These are phyloP conservation scores for Suillus variegatus DNA, from an alignment of 768 basidiomycete genomes.

Conservation along the genomic window DNA sequence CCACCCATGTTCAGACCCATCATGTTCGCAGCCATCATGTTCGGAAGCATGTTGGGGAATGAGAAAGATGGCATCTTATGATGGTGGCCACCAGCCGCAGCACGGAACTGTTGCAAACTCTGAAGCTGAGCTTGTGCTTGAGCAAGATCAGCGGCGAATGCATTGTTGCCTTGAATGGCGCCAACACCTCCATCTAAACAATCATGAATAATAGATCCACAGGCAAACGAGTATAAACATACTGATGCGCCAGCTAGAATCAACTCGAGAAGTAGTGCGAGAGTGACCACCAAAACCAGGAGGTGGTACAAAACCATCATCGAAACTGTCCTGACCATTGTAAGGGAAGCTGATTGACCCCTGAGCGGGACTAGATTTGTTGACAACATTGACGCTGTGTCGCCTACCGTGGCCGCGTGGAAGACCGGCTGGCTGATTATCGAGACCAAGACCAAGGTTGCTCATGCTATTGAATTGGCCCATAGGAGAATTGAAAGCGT, in stretches of 20 bases:
- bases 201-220: conserved; percentile 1
- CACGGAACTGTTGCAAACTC: conserved; percentile 95
- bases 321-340: conserved; percentile 64
- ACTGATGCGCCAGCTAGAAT: conserved; percentile 91
- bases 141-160: conserved; percentile 82
- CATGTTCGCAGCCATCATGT: conserved; percentile 97
- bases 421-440: conserved; percentile 63
- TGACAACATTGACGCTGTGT: conserved; percentile 91
- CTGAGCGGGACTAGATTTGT: conserved; percentile 58
- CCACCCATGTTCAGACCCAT: conserved; percentile 86
- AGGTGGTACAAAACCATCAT: conserved; percentile 76
- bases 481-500: conserved; percentile 43
- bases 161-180: conserved; percentile 58
- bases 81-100: conserved; percentile 91
- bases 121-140: conserved; percentile 97
- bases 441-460: conserved; percentile 57
- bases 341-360: conserved; percentile 52
- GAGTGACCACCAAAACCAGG: conserved; percentile 66
- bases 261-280: conserved; percentile 71
- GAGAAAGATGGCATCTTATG: conserved; percentile 97
- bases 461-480: conserved; percentile 63
- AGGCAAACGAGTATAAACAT: conserved; percentile 32
- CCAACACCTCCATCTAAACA: conserved; percentile 60
- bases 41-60: conserved; percentile 97
- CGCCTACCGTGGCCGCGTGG: conserved; percentile 86